These are phyloP conservation scores for Huntiella moniliformis DNA, from an alignment of 2,329 filamentous ascomycete species.

Conservation along the genomic window DNA sequence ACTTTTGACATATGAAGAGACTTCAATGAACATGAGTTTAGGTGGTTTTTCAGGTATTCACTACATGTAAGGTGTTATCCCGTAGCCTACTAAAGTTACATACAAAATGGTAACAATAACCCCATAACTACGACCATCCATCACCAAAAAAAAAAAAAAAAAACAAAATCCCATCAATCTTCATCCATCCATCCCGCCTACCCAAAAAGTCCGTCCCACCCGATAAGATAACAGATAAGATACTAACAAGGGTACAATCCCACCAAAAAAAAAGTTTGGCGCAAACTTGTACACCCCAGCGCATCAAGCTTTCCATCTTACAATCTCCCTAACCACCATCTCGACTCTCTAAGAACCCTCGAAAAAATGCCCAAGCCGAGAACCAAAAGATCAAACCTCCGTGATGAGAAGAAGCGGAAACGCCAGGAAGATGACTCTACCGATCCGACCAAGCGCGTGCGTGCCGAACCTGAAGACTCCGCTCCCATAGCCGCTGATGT, in stretches of 20 bases:
- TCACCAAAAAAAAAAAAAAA: no score
- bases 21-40: no score
- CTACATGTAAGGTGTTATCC: no score
- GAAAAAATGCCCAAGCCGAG: constrained; percentile 25
- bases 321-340: neutral
- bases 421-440: constrained; percentile 16
- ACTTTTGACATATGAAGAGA: no score
- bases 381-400: constrained; percentile 22
- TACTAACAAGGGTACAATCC: constrained; percentile 4
- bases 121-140: no score
- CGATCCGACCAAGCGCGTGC: constrained; percentile 14
- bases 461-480: constrained; percentile 13
- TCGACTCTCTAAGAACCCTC: neutral
- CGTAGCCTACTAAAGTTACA: no score
- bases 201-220: neutral
- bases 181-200: no score
- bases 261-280: constrained; percentile 7
- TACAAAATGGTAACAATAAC: no score
- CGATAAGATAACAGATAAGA: constrained; percentile 15
- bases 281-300: neutral
- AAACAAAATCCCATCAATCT: no score
- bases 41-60: no score
- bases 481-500: constrained; percentile 7
- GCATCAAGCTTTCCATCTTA: neutral
- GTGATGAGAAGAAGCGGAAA: constrained; percentile 25